Evolutionary conservation across 2,329 filamentous ascomycete species (phyloP).

Genomic region (Pseudocercospora eumusae): DNA sequence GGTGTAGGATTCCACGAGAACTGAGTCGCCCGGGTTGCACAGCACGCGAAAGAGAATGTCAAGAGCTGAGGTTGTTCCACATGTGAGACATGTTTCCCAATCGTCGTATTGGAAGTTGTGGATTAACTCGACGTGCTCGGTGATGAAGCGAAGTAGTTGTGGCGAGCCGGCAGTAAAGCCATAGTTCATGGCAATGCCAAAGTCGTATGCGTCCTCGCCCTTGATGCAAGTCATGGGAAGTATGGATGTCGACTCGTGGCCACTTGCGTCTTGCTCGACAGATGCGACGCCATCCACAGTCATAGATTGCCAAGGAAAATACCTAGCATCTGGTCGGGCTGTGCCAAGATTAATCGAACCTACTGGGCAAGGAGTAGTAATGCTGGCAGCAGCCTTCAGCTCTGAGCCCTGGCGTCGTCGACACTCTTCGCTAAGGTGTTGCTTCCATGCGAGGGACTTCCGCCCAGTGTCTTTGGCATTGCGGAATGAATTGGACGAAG

Average conservation of each 20-base stretch:
- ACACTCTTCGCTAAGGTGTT: slow-evolving; percentile 21
- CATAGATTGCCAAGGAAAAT: slow-evolving; percentile 25
- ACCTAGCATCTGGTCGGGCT: slow-evolving; percentile 19
- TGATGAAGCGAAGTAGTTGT: slow-evolving; percentile 34
- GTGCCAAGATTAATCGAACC: slow-evolving; percentile 23
- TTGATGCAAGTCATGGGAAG: slow-evolving; percentile 14
- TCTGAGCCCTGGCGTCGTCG: slow-evolving; percentile 18
- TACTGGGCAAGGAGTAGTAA: slow-evolving; percentile 1
- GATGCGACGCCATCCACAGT: slow-evolving; percentile 1
- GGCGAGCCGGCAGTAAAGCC: slow-evolving; percentile 33
- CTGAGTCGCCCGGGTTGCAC: slow-evolving; percentile 32
- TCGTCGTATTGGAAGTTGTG: slow-evolving; percentile 39
- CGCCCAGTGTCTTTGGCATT: background rate
- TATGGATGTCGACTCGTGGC: background rate
- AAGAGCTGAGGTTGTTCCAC: slow-evolving; percentile 38
- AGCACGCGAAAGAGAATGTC: slow-evolving; percentile 38
- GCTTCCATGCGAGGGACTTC: slow-evolving; percentile 14
- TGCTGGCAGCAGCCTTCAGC: slow-evolving; percentile 25
- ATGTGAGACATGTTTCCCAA: slow-evolving; percentile 37
- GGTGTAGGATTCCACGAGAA: slow-evolving; percentile 34
- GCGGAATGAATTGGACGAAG: slow-evolving; percentile 20
- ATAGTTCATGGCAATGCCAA: slow-evolving; percentile 35
- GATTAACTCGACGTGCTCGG: slow-evolving; percentile 35
- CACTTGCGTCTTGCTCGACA: background rate
- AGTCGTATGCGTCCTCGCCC: slow-evolving; percentile 26